Base-by-base conservation (phyloP, 1,284 basidiomycete species). In the Calocybe gambosa region DNA sequence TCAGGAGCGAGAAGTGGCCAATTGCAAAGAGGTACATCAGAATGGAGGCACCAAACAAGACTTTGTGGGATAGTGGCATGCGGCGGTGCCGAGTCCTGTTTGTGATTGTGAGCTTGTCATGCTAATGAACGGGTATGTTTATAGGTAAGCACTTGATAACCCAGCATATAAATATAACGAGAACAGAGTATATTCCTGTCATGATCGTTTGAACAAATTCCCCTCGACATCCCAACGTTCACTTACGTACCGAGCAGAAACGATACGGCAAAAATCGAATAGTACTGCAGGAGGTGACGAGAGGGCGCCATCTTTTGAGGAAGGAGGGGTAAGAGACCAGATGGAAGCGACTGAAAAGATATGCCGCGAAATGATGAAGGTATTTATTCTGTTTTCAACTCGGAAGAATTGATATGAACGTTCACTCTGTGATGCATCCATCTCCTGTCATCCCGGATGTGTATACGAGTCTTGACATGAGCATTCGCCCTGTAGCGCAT, bases 201-300 rank as follows among this genome's bases (percentile, higher is more conserved):
- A 16, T 9, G n/a, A n/a, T 13, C 13, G 12, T 18, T 31, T n/a
- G 15, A n/a, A 26, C 39, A 13, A 19, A 4, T 10, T 8, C 18
- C 13, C 4, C 25, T 9, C 29, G 26, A 10, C 12, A 18, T 15
- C 13, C 20, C 10, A 15, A 8, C 3, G 10, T 15, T 19, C n/a
- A 21, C 10, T 26, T 10, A 26, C 46, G 34, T 26, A 50, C 48
- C 51, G 13, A 44, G 19, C 16, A 47, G 31, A 19, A 49, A 18
- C n/a, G 50, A 48, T 16, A 47, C 48, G 37, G 39, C 50, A 45
- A 52, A 42, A 7, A 52, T 48, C n/a, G 48, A 45, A 26, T 47
- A 40, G 39, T 38, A 39, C 20, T 50, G 42, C 42, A 52, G 26
- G 5, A 38, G 16, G 5, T n/a, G 33, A n/a, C 12, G 37, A 2